Base-by-base conservation (phyloP, 306 rosid species). In the Myrica gale region DNA sequence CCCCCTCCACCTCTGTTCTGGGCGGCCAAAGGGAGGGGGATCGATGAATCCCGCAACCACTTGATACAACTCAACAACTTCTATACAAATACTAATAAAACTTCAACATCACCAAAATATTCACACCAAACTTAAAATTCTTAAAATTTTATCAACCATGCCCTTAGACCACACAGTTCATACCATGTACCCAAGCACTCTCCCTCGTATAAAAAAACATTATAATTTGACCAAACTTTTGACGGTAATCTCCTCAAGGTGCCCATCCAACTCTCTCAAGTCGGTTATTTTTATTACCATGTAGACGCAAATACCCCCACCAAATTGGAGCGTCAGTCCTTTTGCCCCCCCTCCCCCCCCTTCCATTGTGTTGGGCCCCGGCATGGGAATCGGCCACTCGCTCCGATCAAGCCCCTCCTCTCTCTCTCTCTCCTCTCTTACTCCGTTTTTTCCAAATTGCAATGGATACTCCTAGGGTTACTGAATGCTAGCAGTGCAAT, bases 381-480 rank as follows among this genome's bases (percentile, higher is more conserved):
- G 19, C 37, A 44, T 72, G 63, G 73, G 79, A 39, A 66, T 54
- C 15, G 1, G 44, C 12, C 73, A n/a, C 15, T 63, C 5, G 12
- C 69, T 20, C 10, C 60, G 42, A 37, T 26, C 12, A 8, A 10
- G 8, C 62, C 50, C 9, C 5, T 5, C 20, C 75, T 71, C 47
- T 15, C 50, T 32, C 19, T n/a, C 3, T 48, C 54, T 50, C 68
- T 32, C 37, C 37, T 32, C 54, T 69, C 26, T 74, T 75, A 80
- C 52, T 57, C 37, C 37, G 37, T 32, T 32, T 32, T 32, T 6
- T 37, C 21, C 26, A 21, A 57, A 57, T 46, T 61, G 19, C 80
- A 42, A 80, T 80, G 87, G 41, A 6, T 66, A 20, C 48, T 51
- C 74, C 78, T 84, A 83, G 87, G 89, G 78, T 83, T 86, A 80